These are phyloP conservation scores for Xerocomellus intermedius DNA, from an alignment of 768 basidiomycete genomes.

Conservation along the genomic window DNA sequence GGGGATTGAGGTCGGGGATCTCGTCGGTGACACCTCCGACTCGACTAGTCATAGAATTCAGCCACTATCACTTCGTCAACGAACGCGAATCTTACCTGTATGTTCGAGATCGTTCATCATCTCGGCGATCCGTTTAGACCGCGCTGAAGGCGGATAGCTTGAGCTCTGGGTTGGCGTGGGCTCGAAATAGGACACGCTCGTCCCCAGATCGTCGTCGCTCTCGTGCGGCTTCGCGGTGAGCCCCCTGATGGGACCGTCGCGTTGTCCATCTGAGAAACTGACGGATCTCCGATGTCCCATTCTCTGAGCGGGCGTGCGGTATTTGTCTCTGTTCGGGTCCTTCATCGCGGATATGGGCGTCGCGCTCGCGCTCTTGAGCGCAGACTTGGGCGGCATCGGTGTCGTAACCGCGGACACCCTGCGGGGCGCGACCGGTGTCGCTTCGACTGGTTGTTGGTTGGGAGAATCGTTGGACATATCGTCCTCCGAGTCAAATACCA, in stretches of 20 bases:
- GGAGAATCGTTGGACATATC: conserved; percentile 27
- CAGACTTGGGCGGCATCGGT: conserved; percentile 39
- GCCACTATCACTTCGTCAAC: neutral
- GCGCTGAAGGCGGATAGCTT: conserved; percentile 52
- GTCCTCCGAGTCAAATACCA: conserved; percentile 37
- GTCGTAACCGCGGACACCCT: conserved; percentile 12
- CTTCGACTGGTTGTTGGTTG: conserved; percentile 1
- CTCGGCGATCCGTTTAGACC: conserved; percentile 79
- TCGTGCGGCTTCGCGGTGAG: conserved; percentile 39
- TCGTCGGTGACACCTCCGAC: conserved; percentile 56
- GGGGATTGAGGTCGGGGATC: conserved; percentile 45
- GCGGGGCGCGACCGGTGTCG: conserved; percentile 23
- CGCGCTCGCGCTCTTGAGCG: conserved; percentile 41
- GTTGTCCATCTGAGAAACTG: conserved; percentile 94
- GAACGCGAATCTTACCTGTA: conserved; percentile 50
- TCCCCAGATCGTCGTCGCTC: conserved; percentile 36
- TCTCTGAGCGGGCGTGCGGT: conserved; percentile 54
- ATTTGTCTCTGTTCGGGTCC: conserved; percentile 45
- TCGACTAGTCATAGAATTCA: conserved; percentile 23
- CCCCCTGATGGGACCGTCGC: conserved; percentile 83
- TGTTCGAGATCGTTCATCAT: conserved; percentile 76
- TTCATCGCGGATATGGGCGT: conserved; percentile 63
- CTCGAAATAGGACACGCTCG: conserved; percentile 19
- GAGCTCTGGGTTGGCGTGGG: conserved; percentile 15
- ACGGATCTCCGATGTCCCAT: conserved; percentile 74